Evolutionary conservation across 1,139 yeast genomes (phyloP).

Genomic region (Komagataea norvegica): DNA sequence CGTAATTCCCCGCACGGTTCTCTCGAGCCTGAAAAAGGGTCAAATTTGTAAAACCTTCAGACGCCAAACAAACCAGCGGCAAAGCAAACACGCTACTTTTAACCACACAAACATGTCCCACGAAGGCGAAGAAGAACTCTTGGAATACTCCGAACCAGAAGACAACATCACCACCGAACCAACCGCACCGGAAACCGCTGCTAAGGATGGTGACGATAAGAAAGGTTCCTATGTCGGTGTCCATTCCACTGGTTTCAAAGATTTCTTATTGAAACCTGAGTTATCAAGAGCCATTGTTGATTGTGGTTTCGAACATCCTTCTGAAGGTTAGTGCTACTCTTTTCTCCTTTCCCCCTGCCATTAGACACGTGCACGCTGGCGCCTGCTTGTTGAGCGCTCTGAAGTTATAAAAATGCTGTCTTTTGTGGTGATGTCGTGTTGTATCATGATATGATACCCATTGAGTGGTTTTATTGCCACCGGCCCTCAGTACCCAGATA

Average conservation of each 20-base stretch:
- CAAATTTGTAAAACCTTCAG: slow-evolving; percentile 36
- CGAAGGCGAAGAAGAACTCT: slow-evolving; percentile 98
- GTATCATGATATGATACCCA: no score
- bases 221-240: slow-evolving; percentile 98
- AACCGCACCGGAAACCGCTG: slow-evolving; percentile 40
- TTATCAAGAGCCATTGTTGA: slow-evolving; percentile 95
- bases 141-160: slow-evolving; percentile 97
- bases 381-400: not conserved
- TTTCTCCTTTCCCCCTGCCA: no score
- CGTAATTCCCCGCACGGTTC: no score
- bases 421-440: no score
- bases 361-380: not conserved
- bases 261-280: slow-evolving; percentile 93
- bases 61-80: slow-evolving; percentile 43
- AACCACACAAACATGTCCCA: slow-evolving; percentile 53
- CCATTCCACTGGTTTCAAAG: slow-evolving; percentile 98
- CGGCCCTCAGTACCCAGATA: no score
- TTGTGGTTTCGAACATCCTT: slow-evolving; percentile 99
- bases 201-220: slow-evolving; percentile 61
- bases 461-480: no score
- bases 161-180: slow-evolving; percentile 77
- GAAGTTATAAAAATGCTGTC: slow-evolving; percentile 1
- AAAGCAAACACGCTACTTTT: no score
- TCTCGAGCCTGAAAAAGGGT: not conserved
- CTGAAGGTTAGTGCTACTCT: slow-evolving; percentile 91